These are phyloP conservation scores for Yarrowia sp. DNA, from an alignment of 805 yeast genomes.

Conservation along the genomic window DNA sequence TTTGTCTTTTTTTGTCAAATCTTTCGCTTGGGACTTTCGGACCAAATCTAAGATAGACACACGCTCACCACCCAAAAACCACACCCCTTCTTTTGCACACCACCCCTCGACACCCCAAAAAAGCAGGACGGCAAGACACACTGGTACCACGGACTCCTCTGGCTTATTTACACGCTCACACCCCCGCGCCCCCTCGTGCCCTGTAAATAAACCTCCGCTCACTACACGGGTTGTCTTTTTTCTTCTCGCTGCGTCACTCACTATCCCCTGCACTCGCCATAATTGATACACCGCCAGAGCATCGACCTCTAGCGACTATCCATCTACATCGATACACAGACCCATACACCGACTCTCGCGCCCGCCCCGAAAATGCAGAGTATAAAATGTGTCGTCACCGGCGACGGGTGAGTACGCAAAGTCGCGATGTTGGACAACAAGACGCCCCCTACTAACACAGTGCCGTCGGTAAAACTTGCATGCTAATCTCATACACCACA, in stretches of 20 bases:
- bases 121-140: no score
- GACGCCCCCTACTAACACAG: constrained; percentile 35
- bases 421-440: background rate
- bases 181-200: background rate
- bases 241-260: background rate
- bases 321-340: background rate
- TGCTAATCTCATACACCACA: constrained; percentile 83
- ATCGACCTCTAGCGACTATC: background rate
- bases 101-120: constrained; percentile 3
- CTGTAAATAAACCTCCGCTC: constrained; percentile 2
- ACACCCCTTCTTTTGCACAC: constrained; percentile 23
- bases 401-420: constrained; percentile 65
- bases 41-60: constrained; percentile 22
- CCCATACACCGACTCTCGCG: background rate
- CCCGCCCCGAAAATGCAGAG: constrained; percentile 56
- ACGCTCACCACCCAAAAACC: constrained; percentile 16
- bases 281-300: background rate
- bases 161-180: background rate
- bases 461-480: constrained; percentile 92
- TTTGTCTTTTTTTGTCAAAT: constrained; percentile 10
- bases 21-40: constrained; percentile 22
- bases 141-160: background rate
- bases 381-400: constrained; percentile 89
- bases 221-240: background rate
- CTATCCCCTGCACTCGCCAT: background rate